Conservation (phyloP, 495 filamentous ascomycete genomes). For the Sphaerosporella brunnea region DNA sequence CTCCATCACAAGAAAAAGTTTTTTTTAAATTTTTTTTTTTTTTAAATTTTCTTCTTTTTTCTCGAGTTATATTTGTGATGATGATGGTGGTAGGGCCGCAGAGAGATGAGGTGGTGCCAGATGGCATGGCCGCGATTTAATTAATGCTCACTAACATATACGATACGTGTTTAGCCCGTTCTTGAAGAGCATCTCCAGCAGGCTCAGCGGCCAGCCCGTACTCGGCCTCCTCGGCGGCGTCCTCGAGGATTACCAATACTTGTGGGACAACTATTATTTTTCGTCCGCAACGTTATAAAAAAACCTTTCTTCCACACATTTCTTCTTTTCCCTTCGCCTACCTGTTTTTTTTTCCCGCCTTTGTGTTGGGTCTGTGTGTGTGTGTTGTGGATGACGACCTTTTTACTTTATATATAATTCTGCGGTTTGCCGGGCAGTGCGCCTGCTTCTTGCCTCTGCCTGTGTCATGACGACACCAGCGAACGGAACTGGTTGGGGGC, state of each 20-base stretch:
- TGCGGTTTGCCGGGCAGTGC: not conserved
- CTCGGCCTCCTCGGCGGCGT: slow-evolving; percentile 64
- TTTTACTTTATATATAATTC: not conserved
- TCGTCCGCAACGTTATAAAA: slow-evolving; percentile 46
- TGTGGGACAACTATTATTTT: slow-evolving; percentile 98
- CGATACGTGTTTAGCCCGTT: not conserved
- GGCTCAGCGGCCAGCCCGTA: slow-evolving; percentile 56
- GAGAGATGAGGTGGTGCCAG: no score
- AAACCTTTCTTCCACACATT: not conserved
- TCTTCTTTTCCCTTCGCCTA: not conserved
- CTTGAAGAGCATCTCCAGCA: slow-evolving; percentile 41
- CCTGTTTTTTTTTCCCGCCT: not conserved
- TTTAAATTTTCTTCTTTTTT: no score
- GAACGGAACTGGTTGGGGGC: not conserved
- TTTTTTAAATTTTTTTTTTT: not conserved
- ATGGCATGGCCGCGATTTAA: no score
- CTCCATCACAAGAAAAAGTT: no score
- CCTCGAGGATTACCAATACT: slow-evolving; percentile 85
- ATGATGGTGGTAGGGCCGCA: no score
- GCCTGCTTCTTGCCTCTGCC: no score
- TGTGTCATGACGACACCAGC: no score
- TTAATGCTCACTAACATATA: no score
- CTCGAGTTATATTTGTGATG: no score
- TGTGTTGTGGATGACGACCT: no score
- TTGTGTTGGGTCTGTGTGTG: no score